Base-by-base conservation (phyloP, 2,329 filamentous ascomycete species). In the Didymella pomorum region DNA sequence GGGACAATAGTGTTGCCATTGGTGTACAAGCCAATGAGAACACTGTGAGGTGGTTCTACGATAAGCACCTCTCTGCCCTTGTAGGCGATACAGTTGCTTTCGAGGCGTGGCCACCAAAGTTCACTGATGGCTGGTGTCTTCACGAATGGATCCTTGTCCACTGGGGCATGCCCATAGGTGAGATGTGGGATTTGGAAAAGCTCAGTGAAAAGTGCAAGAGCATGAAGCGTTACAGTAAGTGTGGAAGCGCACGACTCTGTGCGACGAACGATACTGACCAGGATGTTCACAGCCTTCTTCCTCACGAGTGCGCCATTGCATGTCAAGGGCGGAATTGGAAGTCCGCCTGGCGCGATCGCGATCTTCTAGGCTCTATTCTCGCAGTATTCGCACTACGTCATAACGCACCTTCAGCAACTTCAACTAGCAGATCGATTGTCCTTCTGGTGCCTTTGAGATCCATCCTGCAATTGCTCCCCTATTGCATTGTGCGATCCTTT, bases 221-320 rank as follows among this genome's bases (percentile, higher is more conserved):
- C 60, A 76, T 80, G 69, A 76, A 79, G 37, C 77, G 81, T 18
- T 89, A 85, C 71, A 84, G 52, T 55, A 48, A 55, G 52, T 47
- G 3, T 11, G 4, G 18, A 33, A 7, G 0, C n/a, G 7, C 11
- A 8, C 10, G 23, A 2, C 18, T 7, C 20, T 18, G 21, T 10
- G 9, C 5, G 5, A 16, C 1, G 16, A 26, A 12, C 4, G 6
- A 10, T 29, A 25, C 52, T 55, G n/a, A 54, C 23, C 3, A 2
- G 0, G 6, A 14, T 3, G 4, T 47, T 18, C 16, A 20, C 21
- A 55, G 52, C 79, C 1, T 89, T 89, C 66, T 82, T 89, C 74
- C 75, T 89, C 10, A 86, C 84, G 0, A 87, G 84, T 62, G 80
- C 79, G 14, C 86, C 87, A 1, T 69, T 87, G 52, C 87, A 88